Evolutionary conservation across 1,284 basidiomycete species (phyloP).

Genomic region (Cutaneotrichosporon daszewskae): DNA sequence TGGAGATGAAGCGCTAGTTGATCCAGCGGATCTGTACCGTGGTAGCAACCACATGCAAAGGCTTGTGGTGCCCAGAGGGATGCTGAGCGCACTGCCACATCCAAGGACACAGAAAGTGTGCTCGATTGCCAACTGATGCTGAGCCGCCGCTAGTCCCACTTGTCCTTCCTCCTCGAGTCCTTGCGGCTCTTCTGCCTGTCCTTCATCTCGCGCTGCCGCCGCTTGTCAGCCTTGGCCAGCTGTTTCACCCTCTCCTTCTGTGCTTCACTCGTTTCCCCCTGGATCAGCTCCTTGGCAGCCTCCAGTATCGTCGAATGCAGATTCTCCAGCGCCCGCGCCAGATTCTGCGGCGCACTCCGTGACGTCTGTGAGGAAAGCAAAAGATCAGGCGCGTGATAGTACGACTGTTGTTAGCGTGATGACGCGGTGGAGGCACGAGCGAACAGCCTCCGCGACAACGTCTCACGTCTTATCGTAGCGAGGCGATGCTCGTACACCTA

Average conservation of each 20-base stretch:
- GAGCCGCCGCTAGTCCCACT: not conserved
- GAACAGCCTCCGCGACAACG: too few relatives aligned
- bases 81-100: too few relatives aligned
- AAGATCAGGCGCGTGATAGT: conserved; percentile 39
- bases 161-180: conserved; percentile 4
- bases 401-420: conserved; percentile 23
- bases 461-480: too few relatives aligned
- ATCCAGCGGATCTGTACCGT: too few relatives aligned
- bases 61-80: too few relatives aligned
- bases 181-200: conserved; percentile 29
- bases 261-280: conserved; percentile 32
- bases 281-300: conserved; percentile 25
- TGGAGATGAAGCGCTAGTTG: too few relatives aligned
- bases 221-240: conserved; percentile 28
- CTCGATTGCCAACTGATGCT: too few relatives aligned
- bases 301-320: conserved; percentile 30
- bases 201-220: conserved; percentile 28
- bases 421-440: too few relatives aligned
- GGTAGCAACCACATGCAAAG: too few relatives aligned
- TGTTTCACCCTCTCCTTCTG: conserved; percentile 31
- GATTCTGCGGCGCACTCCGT: conserved; percentile 36
- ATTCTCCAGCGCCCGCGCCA: conserved; percentile 21
- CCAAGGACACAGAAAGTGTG: too few relatives aligned
- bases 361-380: conserved; percentile 36
- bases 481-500: too few relatives aligned